These are phyloP conservation scores for Starmera quercuum DNA, from an alignment of 805 yeast species.

Conservation along the genomic window DNA sequence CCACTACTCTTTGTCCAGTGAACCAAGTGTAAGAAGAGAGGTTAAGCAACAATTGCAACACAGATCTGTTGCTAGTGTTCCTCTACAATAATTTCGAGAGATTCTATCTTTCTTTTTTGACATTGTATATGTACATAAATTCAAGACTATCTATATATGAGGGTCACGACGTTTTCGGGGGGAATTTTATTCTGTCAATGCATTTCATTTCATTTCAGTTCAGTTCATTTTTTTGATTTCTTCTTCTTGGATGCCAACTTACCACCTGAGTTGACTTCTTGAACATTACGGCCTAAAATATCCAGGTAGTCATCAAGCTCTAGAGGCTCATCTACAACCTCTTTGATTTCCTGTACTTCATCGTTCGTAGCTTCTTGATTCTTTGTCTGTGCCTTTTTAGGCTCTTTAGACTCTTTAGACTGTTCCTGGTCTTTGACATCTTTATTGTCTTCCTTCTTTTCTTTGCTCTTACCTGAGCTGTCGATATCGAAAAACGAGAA, in stretches of 20 bases:
- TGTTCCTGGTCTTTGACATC: conserved; percentile 2
- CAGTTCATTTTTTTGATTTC: conserved; percentile 28
- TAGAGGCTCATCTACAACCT: conserved; percentile 8
- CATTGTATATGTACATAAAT: no score
- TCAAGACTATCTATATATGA: no score
- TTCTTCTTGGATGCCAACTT: conserved; percentile 39
- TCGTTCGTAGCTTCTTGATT: conserved; percentile 5
- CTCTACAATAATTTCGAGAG: no score
- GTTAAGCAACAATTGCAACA: no score
- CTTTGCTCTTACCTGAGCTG: no score
- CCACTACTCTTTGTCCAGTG: no score
- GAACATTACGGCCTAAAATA: conserved; percentile 49
- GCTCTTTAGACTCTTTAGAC: not conserved
- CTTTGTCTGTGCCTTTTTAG: conserved; percentile 1
- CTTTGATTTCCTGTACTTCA: conserved; percentile 1
- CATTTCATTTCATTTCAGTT: not conserved
- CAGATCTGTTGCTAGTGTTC: no score
- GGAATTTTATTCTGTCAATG: not conserved
- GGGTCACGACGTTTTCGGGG: no score
- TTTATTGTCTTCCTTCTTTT: conserved; percentile 13
- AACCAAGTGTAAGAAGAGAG: no score
- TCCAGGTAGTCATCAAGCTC: conserved; percentile 45
- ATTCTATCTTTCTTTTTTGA: no score
- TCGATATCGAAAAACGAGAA: conserved; percentile 44
- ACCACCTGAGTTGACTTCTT: conserved; percentile 52